A percentile compares a stretch with the other conserved stretches of the same genome.
These are phyloP conservation scores for Coemansia sp. DNA, from an alignment of 371 early-diverging fungal genomes.

Conservation along the genomic window DNA sequence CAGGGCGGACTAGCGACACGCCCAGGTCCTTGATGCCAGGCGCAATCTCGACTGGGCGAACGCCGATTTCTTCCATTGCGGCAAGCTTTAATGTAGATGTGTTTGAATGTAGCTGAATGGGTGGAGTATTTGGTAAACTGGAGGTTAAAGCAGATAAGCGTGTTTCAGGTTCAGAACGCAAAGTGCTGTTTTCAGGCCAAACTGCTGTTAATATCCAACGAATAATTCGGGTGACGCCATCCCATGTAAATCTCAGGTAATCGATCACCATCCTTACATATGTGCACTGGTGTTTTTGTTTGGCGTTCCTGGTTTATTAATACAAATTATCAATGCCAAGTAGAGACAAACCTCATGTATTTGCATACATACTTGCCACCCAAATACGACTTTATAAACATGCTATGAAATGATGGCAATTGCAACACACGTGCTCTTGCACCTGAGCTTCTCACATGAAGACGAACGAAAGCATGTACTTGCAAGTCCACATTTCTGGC, in stretches of 20 bases:
- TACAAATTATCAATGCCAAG: too few relatives aligned
- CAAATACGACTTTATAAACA: too few relatives aligned
- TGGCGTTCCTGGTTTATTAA: too few relatives aligned
- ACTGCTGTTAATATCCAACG: background rate
- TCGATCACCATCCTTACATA: constrained; percentile 14
- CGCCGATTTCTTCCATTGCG: constrained; percentile 48
- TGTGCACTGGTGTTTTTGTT: background rate
- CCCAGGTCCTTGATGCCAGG: constrained; percentile 49
- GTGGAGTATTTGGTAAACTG: background rate
- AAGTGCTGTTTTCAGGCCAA: background rate
- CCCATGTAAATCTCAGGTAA: constrained; percentile 2
- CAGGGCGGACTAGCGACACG: constrained; percentile 45
- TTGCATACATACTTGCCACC: too few relatives aligned
- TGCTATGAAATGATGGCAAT: too few relatives aligned
- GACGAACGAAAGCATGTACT: too few relatives aligned
- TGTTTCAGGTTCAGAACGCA: background rate
- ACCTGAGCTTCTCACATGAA: too few relatives aligned
- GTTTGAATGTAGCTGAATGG: background rate
- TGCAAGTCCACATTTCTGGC: too few relatives aligned
- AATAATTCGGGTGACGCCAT: constrained; percentile 12
- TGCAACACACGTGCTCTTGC: too few relatives aligned
- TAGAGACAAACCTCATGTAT: too few relatives aligned
- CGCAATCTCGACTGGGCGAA: constrained; percentile 40
- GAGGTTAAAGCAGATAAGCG: background rate
- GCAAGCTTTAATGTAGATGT: background rate